phyloP scores from a whole-genome alignment of 2,329 filamentous ascomycete genomes.

The Aspergillus clavatus region DNA sequence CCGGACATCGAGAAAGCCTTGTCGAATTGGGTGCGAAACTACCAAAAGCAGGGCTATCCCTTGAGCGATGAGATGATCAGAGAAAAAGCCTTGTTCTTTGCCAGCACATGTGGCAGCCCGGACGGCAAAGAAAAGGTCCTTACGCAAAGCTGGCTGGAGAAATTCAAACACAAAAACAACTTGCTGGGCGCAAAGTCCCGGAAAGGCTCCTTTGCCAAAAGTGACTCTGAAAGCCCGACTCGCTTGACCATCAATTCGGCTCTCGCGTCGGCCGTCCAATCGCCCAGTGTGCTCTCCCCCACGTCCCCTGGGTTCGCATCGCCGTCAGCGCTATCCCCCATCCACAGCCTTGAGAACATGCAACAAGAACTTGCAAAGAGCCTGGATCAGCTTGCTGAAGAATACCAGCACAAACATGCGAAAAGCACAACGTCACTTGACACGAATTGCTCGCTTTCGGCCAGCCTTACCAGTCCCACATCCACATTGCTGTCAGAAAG shows the following conservation, averaged over 20 bases:
- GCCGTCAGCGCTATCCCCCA: constrained; percentile 65
- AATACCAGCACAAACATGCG: constrained; percentile 62
- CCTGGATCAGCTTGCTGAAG: constrained; percentile 56
- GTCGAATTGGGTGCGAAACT: constrained; percentile 78
- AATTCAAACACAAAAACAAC: constrained; percentile 88
- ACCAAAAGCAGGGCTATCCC: constrained; percentile 67
- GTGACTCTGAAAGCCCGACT: constrained; percentile 63
- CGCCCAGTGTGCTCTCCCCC: constrained; percentile 65
- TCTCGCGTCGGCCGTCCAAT: constrained; percentile 54
- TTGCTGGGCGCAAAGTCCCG: constrained; percentile 51
- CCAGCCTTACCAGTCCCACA: constrained; percentile 66
- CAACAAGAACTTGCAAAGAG: constrained; percentile 56
- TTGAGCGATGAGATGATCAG: constrained; percentile 77
- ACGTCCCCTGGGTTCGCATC: constrained; percentile 65
- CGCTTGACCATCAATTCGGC: constrained; percentile 54
- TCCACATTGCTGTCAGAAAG: constrained; percentile 76
- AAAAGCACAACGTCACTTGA: constrained; percentile 63
- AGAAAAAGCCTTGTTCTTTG: constrained; percentile 79
- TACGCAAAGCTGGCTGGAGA: constrained; percentile 79
- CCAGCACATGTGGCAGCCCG: constrained; percentile 64
- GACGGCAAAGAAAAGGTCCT: constrained; percentile 68
- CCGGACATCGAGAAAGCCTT: constrained; percentile 91
- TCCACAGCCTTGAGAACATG: constrained; percentile 64
- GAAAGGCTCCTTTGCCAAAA: constrained; percentile 52
- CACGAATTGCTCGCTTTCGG: constrained; percentile 64